These are phyloP conservation scores for Rosa multiflora DNA, from an alignment of 306 rosid species.

Conservation along the genomic window DNA sequence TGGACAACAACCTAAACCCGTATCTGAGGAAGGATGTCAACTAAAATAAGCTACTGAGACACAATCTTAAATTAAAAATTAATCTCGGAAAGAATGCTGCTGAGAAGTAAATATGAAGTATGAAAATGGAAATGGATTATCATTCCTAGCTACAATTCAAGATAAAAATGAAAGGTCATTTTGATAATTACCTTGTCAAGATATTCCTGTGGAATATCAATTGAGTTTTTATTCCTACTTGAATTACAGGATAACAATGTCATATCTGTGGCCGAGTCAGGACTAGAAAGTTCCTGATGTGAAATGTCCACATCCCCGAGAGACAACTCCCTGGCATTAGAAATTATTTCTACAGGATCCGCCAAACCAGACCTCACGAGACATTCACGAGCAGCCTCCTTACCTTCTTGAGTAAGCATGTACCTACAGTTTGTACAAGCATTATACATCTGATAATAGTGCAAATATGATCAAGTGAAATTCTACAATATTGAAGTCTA, in stretches of 20 bases:
- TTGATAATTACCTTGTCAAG: slow-evolving; percentile 59
- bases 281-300: slow-evolving; percentile 31
- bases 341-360: no score
- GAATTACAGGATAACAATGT: slow-evolving; percentile 30
- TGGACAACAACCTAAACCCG: neutral
- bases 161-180: neutral
- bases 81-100: neutral
- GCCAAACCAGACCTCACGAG: slow-evolving; percentile 78
- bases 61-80: neutral
- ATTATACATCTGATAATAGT: slow-evolving; percentile 5
- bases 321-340: slow-evolving; percentile 39
- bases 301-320: slow-evolving; percentile 33
- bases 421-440: slow-evolving; percentile 50
- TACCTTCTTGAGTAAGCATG: slow-evolving; percentile 92
- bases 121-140: neutral
- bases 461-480: neutral
- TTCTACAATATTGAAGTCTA: neutral
- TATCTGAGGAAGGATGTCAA: neutral
- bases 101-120: neutral
- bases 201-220: slow-evolving; percentile 60
- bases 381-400: slow-evolving; percentile 81
- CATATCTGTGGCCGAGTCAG: slow-evolving; percentile 48
- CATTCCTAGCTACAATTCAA: neutral
- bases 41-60: neutral
- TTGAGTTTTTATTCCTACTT: slow-evolving; percentile 38